Evolutionary conservation across 1,284 basidiomycete genomes (phyloP), one percentile per base, ranked within the genome.

Genomic region (Ustilago xerochloae): DNA sequence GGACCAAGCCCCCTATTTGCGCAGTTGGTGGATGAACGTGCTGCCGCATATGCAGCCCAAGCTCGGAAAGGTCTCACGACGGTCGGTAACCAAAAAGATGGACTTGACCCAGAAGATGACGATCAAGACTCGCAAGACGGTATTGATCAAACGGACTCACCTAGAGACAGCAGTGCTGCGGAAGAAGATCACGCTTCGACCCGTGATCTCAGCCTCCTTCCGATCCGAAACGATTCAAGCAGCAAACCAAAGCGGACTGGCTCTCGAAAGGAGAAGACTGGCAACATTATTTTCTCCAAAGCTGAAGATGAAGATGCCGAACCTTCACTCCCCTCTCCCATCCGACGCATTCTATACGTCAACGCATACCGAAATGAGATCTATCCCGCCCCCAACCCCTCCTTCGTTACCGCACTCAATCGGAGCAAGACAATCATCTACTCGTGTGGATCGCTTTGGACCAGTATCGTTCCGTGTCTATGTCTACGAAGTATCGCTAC

Each of bases 391-490:
- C 93, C 94, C 0, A 96, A 95, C 81, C 89, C 90, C 1, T 91
- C 92, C 43, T 94, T 91, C 81, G 82, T 97, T 26, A 85, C 89
- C 6, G 89, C 89, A 35, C 86, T 97, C 3, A 84, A 85, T 1
- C 85, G 88, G n/a, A 89, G 89, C 58, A 89, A 91, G 72, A 87
- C 92, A 2, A 86, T 97, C 30, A 90, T 97, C 4, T 97, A 96
- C 84, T 94, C 93, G 2, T 95, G 78, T 83, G 94, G 93, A 1
- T 95, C 93, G 0, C 86, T 97, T 2, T 97, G 93, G 93, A 97
- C 94, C 1, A 82, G 79, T 38, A 92, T 98, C 73, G 90, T 97
- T 16, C 95, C 96, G 0, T 97, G 94, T 83, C 88, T 99, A 16
- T 91, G 92, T 0, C 86, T 99, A 15, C 90, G 90, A 52, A 92